Evolutionary conservation across 2,329 filamentous ascomycete species (phyloP).

Genomic region (Truncatella angustata): DNA sequence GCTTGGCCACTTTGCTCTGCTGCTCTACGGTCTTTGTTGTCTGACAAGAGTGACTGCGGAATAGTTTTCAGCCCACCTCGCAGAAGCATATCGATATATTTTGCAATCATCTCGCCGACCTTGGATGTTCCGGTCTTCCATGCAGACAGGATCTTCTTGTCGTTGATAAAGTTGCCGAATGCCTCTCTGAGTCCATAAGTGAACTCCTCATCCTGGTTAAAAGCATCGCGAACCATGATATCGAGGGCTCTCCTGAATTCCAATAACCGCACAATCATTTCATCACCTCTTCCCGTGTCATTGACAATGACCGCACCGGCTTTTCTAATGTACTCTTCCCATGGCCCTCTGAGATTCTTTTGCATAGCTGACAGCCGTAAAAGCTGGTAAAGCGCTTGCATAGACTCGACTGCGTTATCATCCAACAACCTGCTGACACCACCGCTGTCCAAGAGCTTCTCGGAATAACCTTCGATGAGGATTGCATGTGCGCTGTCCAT

Average conservation of each 20-base stretch:
- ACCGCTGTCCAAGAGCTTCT: slow-evolving; percentile 61
- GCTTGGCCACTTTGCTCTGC: slow-evolving; percentile 63
- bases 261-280: slow-evolving; percentile 84
- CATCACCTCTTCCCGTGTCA: slow-evolving; percentile 72
- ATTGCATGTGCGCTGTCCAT: slow-evolving; percentile 71
- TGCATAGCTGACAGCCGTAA: slow-evolving; percentile 71
- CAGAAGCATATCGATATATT: slow-evolving; percentile 88
- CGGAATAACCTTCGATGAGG: slow-evolving; percentile 67
- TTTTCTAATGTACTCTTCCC: slow-evolving; percentile 74
- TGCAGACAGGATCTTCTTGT: slow-evolving; percentile 68
- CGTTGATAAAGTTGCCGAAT: slow-evolving; percentile 91
- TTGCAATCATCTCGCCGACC: slow-evolving; percentile 97
- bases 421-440: slow-evolving; percentile 73
- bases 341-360: slow-evolving; percentile 67
- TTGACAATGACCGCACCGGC: slow-evolving; percentile 77
- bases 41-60: slow-evolving; percentile 65
- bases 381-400: slow-evolving; percentile 76
- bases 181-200: slow-evolving; percentile 77
- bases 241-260: slow-evolving; percentile 79
- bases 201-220: slow-evolving; percentile 74
- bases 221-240: slow-evolving; percentile 71
- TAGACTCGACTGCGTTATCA: slow-evolving; percentile 64
- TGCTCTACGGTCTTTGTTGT: slow-evolving; percentile 54
- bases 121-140: slow-evolving; percentile 86
- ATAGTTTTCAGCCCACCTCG: slow-evolving; percentile 84